A percentile compares a stretch with the other conserved stretches of the same genome.
phyloP scores from a whole-genome alignment of 2,329 filamentous ascomycete genomes.

The Xylaria sp. region DNA sequence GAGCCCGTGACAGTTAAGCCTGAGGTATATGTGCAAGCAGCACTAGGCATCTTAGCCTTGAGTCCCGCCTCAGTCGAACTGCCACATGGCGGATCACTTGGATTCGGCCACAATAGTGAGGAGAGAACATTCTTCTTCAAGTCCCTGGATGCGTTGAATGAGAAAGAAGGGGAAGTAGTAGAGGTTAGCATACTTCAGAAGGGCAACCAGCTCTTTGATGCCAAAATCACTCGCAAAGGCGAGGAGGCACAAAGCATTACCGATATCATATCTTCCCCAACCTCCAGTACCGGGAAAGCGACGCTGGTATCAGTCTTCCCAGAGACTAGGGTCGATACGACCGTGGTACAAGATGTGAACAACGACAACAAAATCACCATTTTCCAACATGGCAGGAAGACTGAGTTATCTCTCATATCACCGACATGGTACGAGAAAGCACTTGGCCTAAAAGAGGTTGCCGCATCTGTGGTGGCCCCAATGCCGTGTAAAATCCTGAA shows the following conservation, averaged over 20 bases:
- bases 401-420: slow-evolving; percentile 64
- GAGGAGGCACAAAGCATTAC: slow-evolving; percentile 55
- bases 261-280: slow-evolving; percentile 57
- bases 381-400: slow-evolving; percentile 76
- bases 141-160: slow-evolving; percentile 69
- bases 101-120: slow-evolving; percentile 60
- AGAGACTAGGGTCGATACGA: slow-evolving; percentile 80
- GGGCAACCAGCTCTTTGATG: slow-evolving; percentile 58
- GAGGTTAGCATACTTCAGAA: slow-evolving; percentile 62
- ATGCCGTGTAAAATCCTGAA: slow-evolving; percentile 98
- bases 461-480: slow-evolving; percentile 86
- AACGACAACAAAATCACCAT: slow-evolving; percentile 72
- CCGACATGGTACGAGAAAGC: slow-evolving; percentile 90
- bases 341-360: slow-evolving; percentile 70
- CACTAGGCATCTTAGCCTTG: slow-evolving; percentile 74
- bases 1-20: slow-evolving; percentile 66
- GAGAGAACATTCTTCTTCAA: slow-evolving; percentile 63
- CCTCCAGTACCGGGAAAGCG: slow-evolving; percentile 42
- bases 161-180: slow-evolving; percentile 71
- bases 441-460: slow-evolving; percentile 80
- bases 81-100: slow-evolving; percentile 63
- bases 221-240: slow-evolving; percentile 57
- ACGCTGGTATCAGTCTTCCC: slow-evolving; percentile 80
- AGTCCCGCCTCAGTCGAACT: slow-evolving; percentile 51
- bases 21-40: slow-evolving; percentile 87